phyloP scores from a whole-genome alignment of 2,329 filamentous ascomycete genomes.

The Furcasterigmium sp. region DNA sequence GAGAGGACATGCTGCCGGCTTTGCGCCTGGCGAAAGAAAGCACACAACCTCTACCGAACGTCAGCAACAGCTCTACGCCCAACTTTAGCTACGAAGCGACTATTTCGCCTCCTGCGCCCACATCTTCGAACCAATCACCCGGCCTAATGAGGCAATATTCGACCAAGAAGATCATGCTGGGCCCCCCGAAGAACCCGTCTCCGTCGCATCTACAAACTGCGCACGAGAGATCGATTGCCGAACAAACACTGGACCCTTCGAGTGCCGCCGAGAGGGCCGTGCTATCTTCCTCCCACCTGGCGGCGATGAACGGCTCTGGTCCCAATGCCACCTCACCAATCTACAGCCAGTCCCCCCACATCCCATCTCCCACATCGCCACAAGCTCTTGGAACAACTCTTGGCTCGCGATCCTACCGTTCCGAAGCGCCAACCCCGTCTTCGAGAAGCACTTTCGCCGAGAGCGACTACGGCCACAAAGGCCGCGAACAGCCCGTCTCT shows the following conservation, averaged over 20 bases:
- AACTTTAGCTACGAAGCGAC: slow-evolving; percentile 48
- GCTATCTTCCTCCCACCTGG: slow-evolving; percentile 63
- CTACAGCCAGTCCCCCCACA: slow-evolving; percentile 58
- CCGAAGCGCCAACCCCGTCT: slow-evolving; percentile 47
- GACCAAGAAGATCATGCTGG: slow-evolving; percentile 69
- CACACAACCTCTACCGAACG: slow-evolving; percentile 64
- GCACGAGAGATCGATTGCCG: slow-evolving; percentile 60
- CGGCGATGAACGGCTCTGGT: slow-evolving; percentile 61
- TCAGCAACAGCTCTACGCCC: slow-evolving; percentile 28
- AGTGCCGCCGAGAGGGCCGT: slow-evolving; percentile 63
- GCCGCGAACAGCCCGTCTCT: slow-evolving; percentile 26
- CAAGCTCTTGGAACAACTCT: slow-evolving; percentile 52
- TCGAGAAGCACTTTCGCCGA: slow-evolving; percentile 48
- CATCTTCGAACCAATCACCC: slow-evolving; percentile 43
- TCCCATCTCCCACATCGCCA: slow-evolving; percentile 66
- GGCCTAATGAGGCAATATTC: slow-evolving; percentile 68
- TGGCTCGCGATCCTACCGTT: slow-evolving; percentile 55
- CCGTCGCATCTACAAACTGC: slow-evolving; percentile 67
- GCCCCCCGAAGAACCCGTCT: slow-evolving; percentile 70
- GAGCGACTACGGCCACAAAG: slow-evolving; percentile 18
- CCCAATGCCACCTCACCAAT: slow-evolving; percentile 47
- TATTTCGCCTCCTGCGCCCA: slow-evolving; percentile 52
- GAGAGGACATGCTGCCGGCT: slow-evolving; percentile 88
- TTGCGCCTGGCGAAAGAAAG: slow-evolving; percentile 88
- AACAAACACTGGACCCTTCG: slow-evolving; percentile 62